These are phyloP conservation scores for Plasmopara muralis DNA, from an alignment of 352 stramenopile species.

Conservation along the genomic window DNA sequence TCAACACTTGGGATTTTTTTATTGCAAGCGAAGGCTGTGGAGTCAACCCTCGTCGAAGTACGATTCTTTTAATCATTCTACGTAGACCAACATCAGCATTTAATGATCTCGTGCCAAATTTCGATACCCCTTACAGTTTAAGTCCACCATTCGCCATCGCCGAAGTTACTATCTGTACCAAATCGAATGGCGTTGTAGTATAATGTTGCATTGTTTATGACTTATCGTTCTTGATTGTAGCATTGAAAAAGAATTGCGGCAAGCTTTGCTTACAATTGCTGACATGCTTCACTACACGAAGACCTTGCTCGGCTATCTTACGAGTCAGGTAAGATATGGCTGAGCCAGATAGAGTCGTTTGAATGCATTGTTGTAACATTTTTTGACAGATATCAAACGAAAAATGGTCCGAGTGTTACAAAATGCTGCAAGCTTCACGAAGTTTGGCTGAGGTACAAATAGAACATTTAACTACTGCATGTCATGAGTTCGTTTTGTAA, in stretches of 20 bases:
- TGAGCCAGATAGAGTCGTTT: neutral
- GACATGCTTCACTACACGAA: slow-evolving; percentile 79
- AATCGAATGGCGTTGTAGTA: neutral
- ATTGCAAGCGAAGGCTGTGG: slow-evolving; percentile 60
- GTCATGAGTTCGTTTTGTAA: neutral
- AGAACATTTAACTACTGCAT: neutral
- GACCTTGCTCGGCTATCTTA: slow-evolving; percentile 58
- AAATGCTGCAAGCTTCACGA: slow-evolving; percentile 14
- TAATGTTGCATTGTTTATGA: neutral
- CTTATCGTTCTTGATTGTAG: slow-evolving; percentile 10
- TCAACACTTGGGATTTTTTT: slow-evolving; percentile 47
- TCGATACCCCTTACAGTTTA: slow-evolving; percentile 34
- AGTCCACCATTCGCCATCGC: slow-evolving; percentile 44
- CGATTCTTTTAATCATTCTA: neutral
- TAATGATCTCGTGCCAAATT: slow-evolving; percentile 4
- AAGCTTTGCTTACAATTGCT: slow-evolving; percentile 40
- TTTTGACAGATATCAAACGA: slow-evolving; percentile 20
- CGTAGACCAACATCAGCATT: neutral
- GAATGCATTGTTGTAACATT: neutral
- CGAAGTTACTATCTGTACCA: slow-evolving; percentile 42
- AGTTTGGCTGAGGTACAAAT: slow-evolving; percentile 25
- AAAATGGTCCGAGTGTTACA: slow-evolving; percentile 19
- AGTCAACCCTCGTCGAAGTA: slow-evolving; percentile 53
- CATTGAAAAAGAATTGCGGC: slow-evolving; percentile 36
- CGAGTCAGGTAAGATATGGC: slow-evolving; percentile 44